Evolutionary conservation across 2,329 filamentous ascomycete genomes (phyloP).

Genomic region (Penicillium nordicum): DNA sequence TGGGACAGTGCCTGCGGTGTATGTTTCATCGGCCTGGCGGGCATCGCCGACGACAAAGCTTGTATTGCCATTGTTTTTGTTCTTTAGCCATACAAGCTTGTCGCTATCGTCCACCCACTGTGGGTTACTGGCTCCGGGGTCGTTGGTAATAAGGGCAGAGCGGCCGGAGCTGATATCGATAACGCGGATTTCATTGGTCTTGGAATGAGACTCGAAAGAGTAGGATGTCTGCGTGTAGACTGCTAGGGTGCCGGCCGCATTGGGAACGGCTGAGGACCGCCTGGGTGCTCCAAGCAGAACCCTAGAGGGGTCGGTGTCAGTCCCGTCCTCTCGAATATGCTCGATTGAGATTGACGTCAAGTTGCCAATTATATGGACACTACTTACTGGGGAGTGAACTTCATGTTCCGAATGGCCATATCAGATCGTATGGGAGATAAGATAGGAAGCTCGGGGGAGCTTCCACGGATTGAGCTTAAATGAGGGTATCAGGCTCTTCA

Average conservation of each 20-base stretch:
- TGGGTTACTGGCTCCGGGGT: slow-evolving; percentile 44
- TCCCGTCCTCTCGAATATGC: background rate
- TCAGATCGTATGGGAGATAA: slow-evolving; percentile 21
- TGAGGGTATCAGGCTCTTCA: background rate
- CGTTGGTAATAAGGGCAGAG: slow-evolving; percentile 44
- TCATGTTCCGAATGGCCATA: slow-evolving; percentile 42
- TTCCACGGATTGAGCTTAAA: slow-evolving; percentile 2
- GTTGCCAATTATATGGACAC: background rate
- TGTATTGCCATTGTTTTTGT: slow-evolving; percentile 46
- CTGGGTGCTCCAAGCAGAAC: slow-evolving; percentile 48
- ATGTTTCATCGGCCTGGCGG: slow-evolving; percentile 39
- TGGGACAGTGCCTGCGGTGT: slow-evolving; percentile 46
- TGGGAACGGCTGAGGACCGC: slow-evolving; percentile 45
- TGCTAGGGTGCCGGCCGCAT: slow-evolving; percentile 45
- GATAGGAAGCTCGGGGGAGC: slow-evolving; percentile 17
- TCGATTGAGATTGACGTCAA: background rate
- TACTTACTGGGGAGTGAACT: slow-evolving; percentile 44
- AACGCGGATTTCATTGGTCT: slow-evolving; percentile 46
- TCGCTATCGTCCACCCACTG: slow-evolving; percentile 46
- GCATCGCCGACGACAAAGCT: slow-evolving; percentile 45
- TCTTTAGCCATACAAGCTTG: slow-evolving; percentile 48
- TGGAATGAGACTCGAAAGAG: slow-evolving; percentile 49
- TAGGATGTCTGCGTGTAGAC: slow-evolving; percentile 50
- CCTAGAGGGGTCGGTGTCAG: slow-evolving; percentile 26
- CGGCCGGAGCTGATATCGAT: slow-evolving; percentile 43